These are phyloP conservation scores for Picea abies DNA, from an alignment of 83 land plant species.

Conservation along the genomic window DNA sequence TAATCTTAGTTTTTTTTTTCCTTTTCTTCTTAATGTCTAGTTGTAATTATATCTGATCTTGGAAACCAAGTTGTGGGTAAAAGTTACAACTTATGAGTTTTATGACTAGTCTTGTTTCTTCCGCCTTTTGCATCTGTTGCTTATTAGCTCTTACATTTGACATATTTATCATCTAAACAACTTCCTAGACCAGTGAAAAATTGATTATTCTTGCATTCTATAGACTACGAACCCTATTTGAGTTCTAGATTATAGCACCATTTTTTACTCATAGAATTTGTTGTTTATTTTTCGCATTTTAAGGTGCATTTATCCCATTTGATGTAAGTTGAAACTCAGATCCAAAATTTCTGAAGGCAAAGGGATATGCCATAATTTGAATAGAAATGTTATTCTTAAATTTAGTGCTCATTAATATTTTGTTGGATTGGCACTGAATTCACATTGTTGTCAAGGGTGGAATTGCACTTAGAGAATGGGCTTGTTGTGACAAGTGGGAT, in stretches of 20 bases:
- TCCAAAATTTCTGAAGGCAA: no score
- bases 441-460: no score
- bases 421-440: no score
- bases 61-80: background rate
- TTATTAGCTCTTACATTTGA: background rate
- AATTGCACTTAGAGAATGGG: no score
- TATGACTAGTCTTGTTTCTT: background rate
- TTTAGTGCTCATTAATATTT: no score
- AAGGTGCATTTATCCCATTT: no score
- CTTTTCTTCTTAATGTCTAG: slow-evolving; percentile 8
- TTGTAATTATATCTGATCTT: background rate
- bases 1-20: slow-evolving; percentile 19
- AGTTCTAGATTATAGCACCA: background rate
- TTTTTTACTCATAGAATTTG: no score
- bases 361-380: no score
- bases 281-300: no score
- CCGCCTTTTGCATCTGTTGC: background rate
- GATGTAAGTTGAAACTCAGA: no score
- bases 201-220: background rate
- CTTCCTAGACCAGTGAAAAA: background rate
- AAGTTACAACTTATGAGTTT: background rate
- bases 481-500: no score
- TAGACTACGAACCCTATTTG: background rate
- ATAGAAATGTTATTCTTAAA: no score
- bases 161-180: background rate